Evolutionary conservation across 768 basidiomycete species (phyloP), one percentile per base, ranked within the genome.

Genomic region (Serpula lacrymans): DNA sequence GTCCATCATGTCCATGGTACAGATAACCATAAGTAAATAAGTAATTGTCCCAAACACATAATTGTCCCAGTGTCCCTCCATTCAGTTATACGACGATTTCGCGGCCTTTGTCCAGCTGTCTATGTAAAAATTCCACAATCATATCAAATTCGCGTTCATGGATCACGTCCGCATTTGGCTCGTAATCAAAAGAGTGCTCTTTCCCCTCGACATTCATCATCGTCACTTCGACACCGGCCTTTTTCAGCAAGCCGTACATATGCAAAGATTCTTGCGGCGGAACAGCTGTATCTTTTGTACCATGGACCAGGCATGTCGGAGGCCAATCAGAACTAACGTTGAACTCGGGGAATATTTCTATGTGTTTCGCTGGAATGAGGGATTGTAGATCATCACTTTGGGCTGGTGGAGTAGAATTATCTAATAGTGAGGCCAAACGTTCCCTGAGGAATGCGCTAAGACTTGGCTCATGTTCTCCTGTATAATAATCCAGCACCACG

Each of bases 141-240:
- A 45, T 46, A 47, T 71, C 68, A 52, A 69, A 72, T 18, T 51
- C 51, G 16, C 48, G 31, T 3, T 68, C 63, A 49, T 67, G 67
- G 38, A 51, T 22, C 22, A 60, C 64, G 45, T 77, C 76, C 5
- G 72, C 74, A 16, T 54, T 55, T 12, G 62, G 55, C 22, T 57
- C 65, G 48, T 74, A 77, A 51, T 82, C 80, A 45, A 80, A 82
- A 0, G 72, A 71, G 49, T 82, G 80, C 37, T 79, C 75, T 44
- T 59, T 55, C 7, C 65, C 74, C 4, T 69, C 62, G 13, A 73
- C 53, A 12, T 68, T 59, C 14, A 61, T 46, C 4, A 77, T 43
- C 28, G 58, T 50, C 3, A 63, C 64, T 1, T 48, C 40, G 2
- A 73, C 70, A 2, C 68, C 66, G 2, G 59, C 64, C 2, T 55